These are phyloP conservation scores for Raphanus raphanistrum DNA, from an alignment of 345 rosid species.

Conservation along the genomic window DNA sequence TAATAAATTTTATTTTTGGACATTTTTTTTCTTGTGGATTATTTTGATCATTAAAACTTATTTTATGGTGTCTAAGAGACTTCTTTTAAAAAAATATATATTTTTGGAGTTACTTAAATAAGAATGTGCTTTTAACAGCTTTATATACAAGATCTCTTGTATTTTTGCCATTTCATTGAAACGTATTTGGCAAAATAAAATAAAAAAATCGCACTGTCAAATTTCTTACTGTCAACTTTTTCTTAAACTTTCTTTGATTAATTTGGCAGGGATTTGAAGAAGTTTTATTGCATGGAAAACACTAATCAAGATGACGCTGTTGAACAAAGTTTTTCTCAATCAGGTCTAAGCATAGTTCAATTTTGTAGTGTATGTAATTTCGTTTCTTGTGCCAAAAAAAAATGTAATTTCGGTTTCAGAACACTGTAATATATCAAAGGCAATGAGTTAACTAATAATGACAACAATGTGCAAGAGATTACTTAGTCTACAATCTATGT, in stretches of 20 bases:
- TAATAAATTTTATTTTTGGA: too few relatives aligned
- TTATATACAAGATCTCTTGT: too few relatives aligned
- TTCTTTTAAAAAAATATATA: too few relatives aligned
- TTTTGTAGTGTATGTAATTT: neutral
- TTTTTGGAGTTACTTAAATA: too few relatives aligned
- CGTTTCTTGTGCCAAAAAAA: neutral
- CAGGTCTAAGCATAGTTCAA: neutral
- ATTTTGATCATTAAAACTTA: too few relatives aligned
- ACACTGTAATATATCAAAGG: neutral
- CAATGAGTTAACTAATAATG: neutral
- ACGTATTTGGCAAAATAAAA: too few relatives aligned
- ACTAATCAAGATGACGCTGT: neutral
- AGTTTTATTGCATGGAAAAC: constrained; percentile 2
- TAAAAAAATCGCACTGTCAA: neutral
- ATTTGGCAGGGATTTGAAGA: constrained; percentile 21
- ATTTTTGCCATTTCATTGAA: too few relatives aligned
- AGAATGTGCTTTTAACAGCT: too few relatives aligned
- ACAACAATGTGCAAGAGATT: neutral
- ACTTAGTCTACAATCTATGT: neutral
- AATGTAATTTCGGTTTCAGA: neutral
- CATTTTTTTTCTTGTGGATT: too few relatives aligned
- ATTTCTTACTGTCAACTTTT: neutral
- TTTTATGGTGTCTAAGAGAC: too few relatives aligned
- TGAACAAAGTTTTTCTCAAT: neutral
- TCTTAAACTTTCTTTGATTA: neutral